Evolutionary conservation across 495 filamentous ascomycete species (phyloP), one percentile per base, ranked within the genome.

Genomic region (Glutinoglossum americanum): DNA sequence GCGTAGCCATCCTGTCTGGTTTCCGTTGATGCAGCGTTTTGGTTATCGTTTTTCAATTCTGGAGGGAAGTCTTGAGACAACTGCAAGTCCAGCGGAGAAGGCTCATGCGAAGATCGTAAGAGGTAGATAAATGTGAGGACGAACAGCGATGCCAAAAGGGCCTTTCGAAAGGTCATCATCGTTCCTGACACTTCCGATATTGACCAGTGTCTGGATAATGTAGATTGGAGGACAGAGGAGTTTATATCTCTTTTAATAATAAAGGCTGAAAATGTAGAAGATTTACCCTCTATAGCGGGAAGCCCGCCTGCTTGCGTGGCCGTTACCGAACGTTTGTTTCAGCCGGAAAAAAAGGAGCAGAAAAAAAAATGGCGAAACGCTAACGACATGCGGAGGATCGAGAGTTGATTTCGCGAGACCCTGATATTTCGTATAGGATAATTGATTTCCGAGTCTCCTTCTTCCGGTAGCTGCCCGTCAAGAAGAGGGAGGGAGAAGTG

Each of bases 61-160:
- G 60, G 59, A 23, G 58, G 61, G 10, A 57, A 17, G 37, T 39
- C 37, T 45, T 25, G 10, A 47, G n/a, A 55, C n/a, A 6, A 1
- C 26, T n/a, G 1, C 33, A 37, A 25, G n/a, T 39, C 19, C 41
- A 27, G 26, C 44, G 64, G 55, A 27, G 67, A 60, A 26, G 68
- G 58, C 25, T 69, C 60, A 61, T 82, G 82, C 48, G 78, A 79
- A 54, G 78, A 79, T 51, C 79, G 78, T 51, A 89, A 74, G 64
- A 94, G 68, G 68, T 83, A 78, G 63, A 94, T 71, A 64, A 84
- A 72, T 32, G 77, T 76, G 60, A 95, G 64, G 59, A 93, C 62
- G 66, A 80, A 74, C 59, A 75, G 73, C 41, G 86, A 80, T 33
- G 81, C 73, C 60, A 90, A 65, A 37, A 90, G 70, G 62, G 82